Evolutionary conservation across 306 rosid species (phyloP).

Genomic region (Cucurbita moschata): DNA sequence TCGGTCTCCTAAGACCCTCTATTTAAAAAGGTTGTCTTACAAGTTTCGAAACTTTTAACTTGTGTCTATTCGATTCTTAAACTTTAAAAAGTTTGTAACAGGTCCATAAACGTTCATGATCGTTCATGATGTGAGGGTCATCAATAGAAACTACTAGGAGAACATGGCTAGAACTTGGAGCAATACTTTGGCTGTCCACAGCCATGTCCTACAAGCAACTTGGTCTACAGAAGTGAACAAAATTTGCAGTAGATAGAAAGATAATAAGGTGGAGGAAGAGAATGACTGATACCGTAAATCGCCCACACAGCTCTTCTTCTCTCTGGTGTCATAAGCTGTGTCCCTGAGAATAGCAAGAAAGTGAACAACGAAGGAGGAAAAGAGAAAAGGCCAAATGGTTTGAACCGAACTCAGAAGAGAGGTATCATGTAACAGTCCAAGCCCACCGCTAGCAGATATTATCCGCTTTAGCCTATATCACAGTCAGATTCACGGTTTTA

Average conservation of each 20-base stretch:
- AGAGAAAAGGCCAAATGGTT: background rate
- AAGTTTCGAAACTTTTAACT: background rate
- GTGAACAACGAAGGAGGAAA: background rate
- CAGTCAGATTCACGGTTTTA: too few relatives aligned
- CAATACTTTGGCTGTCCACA: background rate
- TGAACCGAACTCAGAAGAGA: background rate
- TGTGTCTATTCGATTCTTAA: too few relatives aligned
- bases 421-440: background rate
- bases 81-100: too few relatives aligned
- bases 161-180: background rate
- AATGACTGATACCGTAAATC: slow-evolving; percentile 45
- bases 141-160: background rate
- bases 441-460: too few relatives aligned
- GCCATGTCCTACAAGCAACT: background rate
- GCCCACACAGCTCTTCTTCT: slow-evolving; percentile 87
- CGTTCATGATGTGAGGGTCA: background rate
- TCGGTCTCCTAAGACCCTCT: background rate
- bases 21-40: background rate
- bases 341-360: slow-evolving; percentile 32
- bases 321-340: slow-evolving; percentile 83
- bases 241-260: background rate
- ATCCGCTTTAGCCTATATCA: too few relatives aligned
- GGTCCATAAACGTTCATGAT: too few relatives aligned
- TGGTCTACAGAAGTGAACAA: background rate
- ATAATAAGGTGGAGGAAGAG: background rate